Evolutionary conservation across 1,284 basidiomycete species (phyloP), one percentile per base, ranked within the genome.

Genomic region (Sporisorium scitamineum): DNA sequence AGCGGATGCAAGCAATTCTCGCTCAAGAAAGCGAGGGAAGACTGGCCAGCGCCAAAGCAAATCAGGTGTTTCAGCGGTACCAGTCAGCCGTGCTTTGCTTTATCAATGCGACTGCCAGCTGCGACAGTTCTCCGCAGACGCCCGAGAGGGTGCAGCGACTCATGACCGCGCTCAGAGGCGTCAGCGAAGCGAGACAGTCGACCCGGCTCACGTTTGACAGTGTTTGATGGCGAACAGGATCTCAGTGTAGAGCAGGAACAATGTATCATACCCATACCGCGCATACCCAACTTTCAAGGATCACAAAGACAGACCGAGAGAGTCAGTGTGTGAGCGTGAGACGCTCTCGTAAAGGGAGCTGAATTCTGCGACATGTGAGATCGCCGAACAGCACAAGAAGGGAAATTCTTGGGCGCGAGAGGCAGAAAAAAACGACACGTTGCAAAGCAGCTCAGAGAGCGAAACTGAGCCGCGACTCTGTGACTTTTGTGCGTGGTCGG

Each of bases 41-140:
- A 6, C 10, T 72, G 22, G 64, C 63, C 1, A 67, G 63, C n/a
- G 70, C 63, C 24, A 72, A 67, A 32, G 70, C 70, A 11, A 52
- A 50, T 31, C 59, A 72, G 20, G 47, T 52, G 11, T 72, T 72
- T 22, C 42, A 61, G 26, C 54, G 64, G 13, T 67, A 72, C 52
- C 70, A 63, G 32, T 57, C 55, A 26, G 63, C 70, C 5, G 63
- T 64, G 52, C 60, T 72, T 18, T 65, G 61, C 56, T 67, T 72
- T 24, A 62, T 63, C 55, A 72, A 72, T 31, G 70, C 64, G 8
- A 42, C 47, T 0, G 60, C 70, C 45, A 72, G 50, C 22, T 72
- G 70, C 48, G 70, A 72, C 31, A 72, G 45, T 39, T 52, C 44
- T 7, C 55, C 34, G 18, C 42, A 53, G 41, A 72, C 70, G 20